phyloP scores from a whole-genome alignment of 352 stramenopile genomes.

The Pythium brachiatum region DNA sequence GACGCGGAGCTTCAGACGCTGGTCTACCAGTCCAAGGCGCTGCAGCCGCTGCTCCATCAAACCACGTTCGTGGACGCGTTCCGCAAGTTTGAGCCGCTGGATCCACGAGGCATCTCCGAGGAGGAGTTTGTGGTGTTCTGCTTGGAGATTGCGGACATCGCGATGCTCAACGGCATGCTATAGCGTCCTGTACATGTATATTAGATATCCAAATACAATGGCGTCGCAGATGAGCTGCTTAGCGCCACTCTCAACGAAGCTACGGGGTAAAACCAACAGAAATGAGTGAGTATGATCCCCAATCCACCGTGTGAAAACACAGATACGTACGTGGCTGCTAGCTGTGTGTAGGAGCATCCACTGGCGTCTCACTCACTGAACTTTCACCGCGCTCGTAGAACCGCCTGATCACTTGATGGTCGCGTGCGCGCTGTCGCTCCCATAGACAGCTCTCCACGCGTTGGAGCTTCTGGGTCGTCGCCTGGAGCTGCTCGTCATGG shows the following conservation, averaged over 20 bases:
- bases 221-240: not conserved
- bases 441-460: conserved; percentile 9
- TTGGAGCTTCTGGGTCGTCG: conserved; percentile 2
- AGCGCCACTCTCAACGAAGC: conserved; percentile 4
- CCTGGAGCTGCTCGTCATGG: conserved; percentile 28
- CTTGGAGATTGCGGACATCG: conserved; percentile 55
- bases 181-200: not conserved
- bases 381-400: not conserved
- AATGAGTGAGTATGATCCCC: too few species aligned
- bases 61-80: conserved; percentile 66
- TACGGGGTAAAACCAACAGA: too few species aligned
- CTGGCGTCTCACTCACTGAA: not conserved
- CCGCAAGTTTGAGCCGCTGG: conserved; percentile 48
- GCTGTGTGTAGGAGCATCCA: not conserved
- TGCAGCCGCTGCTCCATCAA: conserved; percentile 61
- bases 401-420: conserved; percentile 11
- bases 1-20: conserved; percentile 29
- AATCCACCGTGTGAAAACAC: too few species aligned
- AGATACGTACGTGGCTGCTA: not conserved
- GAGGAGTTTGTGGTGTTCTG: conserved; percentile 79
- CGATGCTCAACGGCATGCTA: conserved; percentile 43
- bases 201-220: conserved; percentile 14
- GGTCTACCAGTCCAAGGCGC: conserved; percentile 40
- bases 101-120: conserved; percentile 55
- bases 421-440: not conserved